Base-by-base conservation (phyloP, 176 grass and related monocot species). In the Bothriochloa decipiens region DNA sequence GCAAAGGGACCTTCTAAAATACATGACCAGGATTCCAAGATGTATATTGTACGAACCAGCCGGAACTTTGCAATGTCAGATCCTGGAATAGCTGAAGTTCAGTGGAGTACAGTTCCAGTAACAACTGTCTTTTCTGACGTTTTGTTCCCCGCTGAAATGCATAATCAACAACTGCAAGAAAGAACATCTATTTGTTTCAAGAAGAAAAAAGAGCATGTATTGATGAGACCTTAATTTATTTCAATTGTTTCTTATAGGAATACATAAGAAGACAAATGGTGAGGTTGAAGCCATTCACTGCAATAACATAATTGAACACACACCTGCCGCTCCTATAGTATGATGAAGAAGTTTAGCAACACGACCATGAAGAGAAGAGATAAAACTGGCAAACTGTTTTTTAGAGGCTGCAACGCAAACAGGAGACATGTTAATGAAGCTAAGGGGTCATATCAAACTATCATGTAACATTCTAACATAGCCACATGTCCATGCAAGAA, bases 61-160 rank as follows among this genome's bases (percentile, higher is more conserved):
- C 74, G 7, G 87, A 90, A 74, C 93, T 94, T 77, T 88, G 87
- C 79, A 78, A 82, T 40, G 96, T 91, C 36, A 98, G 67, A 71
- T 92, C 93, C 78, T 93, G 89, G 84, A 98, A 98, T 45, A 98
- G 86, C 86, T 92, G 91, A 89, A 98, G 93, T 66, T 98, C 93
- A 9, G 96, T 83, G n/a, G 87, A 95, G 87, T 95, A 98, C 86
- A 98, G 86, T 81, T 98, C 96, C 75, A 95, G 72, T 80, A 95
- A 81, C 84, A 98, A 49, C 55, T 88, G 93, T 89, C 75, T 91
- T 87, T 93, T 95, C 71, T 95, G 96, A 69, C 47, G 81, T 20
- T 80, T 87, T 42, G 85, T 84, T 45, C 87, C 96, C 65, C 83
- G 78, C 69, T 87, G 87, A 78, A 88, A 98, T 67, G 89, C 89